A percentile compares a stretch with the other conserved stretches of the same genome.
These are phyloP conservation scores for Nowakowskiella sp. DNA, from an alignment of 192 early-diverging fungal genomes.

Conservation along the genomic window DNA sequence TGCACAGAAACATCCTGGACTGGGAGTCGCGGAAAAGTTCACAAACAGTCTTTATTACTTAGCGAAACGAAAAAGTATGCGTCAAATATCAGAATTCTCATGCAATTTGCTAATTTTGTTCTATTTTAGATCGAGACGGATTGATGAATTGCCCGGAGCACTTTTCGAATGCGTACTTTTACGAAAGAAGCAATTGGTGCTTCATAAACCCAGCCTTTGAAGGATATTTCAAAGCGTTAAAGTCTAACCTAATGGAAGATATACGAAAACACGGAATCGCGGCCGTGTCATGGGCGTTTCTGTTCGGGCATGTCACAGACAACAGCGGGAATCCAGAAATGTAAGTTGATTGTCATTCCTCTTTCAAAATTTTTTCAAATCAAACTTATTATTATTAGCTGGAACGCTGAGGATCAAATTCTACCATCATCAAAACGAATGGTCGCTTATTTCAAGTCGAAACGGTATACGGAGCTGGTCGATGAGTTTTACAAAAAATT, in stretches of 20 bases:
- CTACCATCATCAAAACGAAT: conserved; percentile 3
- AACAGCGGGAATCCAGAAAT: conserved; percentile 8
- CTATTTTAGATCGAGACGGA: conserved; percentile 2
- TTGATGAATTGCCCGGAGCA: conserved; percentile 11
- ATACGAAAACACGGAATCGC: conserved; percentile 2
- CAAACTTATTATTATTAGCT: neutral
- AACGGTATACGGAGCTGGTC: conserved; percentile 3
- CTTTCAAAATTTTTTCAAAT: neutral
- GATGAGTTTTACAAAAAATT: conserved; percentile 8
- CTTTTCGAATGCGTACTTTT: conserved; percentile 14
- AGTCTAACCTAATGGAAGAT: conserved; percentile 7
- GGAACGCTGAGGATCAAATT: conserved; percentile 12
- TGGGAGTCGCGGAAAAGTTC: conserved; percentile 8
- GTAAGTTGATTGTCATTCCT: neutral
- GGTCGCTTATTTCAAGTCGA: conserved; percentile 2
- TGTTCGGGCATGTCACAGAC: conserved; percentile 8
- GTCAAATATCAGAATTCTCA: neutral
- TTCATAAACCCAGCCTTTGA: conserved; percentile 19
- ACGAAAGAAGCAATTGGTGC: conserved; percentile 5
- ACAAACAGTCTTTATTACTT: conserved; percentile 10
- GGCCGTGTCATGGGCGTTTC: conserved; percentile 13
- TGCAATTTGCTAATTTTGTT: neutral
- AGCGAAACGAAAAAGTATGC: conserved; percentile 7
- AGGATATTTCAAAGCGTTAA: conserved; percentile 10
- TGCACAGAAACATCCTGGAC: conserved; percentile 15